Base-by-base conservation (phyloP, 257 asterid genomes). In the Lantana camara region DNA sequence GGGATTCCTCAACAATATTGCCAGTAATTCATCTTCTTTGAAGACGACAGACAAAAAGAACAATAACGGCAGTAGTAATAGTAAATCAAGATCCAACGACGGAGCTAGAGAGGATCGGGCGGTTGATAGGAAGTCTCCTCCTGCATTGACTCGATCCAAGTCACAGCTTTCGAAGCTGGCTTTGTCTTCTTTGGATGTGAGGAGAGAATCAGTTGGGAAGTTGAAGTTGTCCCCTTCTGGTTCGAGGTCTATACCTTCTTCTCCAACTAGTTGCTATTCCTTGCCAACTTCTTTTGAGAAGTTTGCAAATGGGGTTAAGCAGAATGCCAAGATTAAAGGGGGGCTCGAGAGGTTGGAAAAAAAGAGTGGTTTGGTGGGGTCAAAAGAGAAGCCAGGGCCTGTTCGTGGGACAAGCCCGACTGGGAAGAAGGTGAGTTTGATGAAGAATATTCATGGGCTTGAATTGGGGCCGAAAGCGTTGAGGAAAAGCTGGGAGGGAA, bases 401-500 rank as follows among this genome's bases (percentile, higher is more conserved):
- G 56, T 72, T 68, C 77, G 81, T 10, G 80, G 78, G 73, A 73
- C 53, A 9, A 80, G 85, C 69, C 71, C 82, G 2, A 67, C 65
- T 14, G 74, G 73, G 13, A 90, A 84, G 76, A 85, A 73, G 81
- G 50, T 72, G 22, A 79, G 66, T 71, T 73, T 74, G 60, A 72
- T 79, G 78, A 90, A 83, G 80, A 88, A 79, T 81, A 71, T 81
- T 67, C 88, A 75, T 20, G 95, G 87, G 42, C 74, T 94, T 48
- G 96, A 90, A 9, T 63, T 88, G 70, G 99, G 96, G 40, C 92
- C 97, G 14, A 94, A 87, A 78, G 83, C 95, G 30, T 77, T 94
- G 83, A 88, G 99, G 56, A 94, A 83, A 85, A 94, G 97, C 80
- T 94, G 99, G 99, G 97, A 94, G 83, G 97, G 97, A 76, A 84